phyloP scores from a whole-genome alignment of 495 filamentous ascomycete genomes.

The Haplographium delicatum region DNA sequence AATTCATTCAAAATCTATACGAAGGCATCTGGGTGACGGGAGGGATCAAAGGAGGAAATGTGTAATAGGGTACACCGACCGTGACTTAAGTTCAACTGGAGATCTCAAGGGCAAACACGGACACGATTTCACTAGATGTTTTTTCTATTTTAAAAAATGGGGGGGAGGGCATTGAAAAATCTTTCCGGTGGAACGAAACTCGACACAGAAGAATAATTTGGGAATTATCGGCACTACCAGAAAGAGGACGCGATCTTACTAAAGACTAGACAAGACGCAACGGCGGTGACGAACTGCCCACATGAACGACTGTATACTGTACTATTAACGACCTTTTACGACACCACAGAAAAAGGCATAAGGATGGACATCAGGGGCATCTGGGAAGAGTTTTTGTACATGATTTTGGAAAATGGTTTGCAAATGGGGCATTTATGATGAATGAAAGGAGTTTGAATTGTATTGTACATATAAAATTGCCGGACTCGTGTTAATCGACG shows the following conservation, averaged over 20 bases:
- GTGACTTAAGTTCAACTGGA: too few relatives aligned
- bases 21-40: too few relatives aligned
- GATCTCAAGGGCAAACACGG: too few relatives aligned
- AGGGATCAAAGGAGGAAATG: too few relatives aligned
- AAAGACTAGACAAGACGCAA: constrained; percentile 2
- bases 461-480: constrained; percentile 2
- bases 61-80: too few relatives aligned
- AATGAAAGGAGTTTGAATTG: not conserved
- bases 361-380: not conserved
- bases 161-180: not conserved
- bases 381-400: not conserved
- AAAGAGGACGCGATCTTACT: not conserved
- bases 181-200: too few relatives aligned
- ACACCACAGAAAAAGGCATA: not conserved
- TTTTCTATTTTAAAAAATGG: too few relatives aligned
- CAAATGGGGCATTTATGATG: not conserved
- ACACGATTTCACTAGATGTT: too few relatives aligned
- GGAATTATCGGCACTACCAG: not conserved
- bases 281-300: not conserved
- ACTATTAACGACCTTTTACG: constrained; percentile 10
- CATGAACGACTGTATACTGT: constrained; percentile 9
- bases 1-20: too few relatives aligned
- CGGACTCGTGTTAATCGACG: too few relatives aligned
- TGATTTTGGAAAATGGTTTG: not conserved
- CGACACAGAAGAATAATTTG: not conserved